A percentile compares a stretch with the other conserved stretches of the same genome.
Evolutionary conservation across 306 rosid species (phyloP).

Genomic region (Sechiopsis laciniata): DNA sequence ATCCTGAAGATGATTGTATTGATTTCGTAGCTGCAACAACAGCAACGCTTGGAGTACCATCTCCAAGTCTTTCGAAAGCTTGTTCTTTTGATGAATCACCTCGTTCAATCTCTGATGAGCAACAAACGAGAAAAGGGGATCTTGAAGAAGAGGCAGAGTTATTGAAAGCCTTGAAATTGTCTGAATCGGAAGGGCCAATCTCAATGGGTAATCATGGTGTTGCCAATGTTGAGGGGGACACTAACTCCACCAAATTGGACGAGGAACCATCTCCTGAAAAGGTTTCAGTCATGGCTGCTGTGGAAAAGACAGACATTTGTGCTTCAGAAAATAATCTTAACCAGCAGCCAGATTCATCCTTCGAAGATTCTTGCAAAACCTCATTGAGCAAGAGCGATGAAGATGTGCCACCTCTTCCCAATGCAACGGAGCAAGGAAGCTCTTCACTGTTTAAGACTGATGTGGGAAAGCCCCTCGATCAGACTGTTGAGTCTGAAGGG

Average conservation of each 20-base stretch:
- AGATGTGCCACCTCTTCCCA: slow-evolving; percentile 33
- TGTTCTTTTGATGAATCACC: slow-evolving; percentile 78
- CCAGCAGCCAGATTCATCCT: slow-evolving; percentile 34
- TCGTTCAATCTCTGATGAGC: slow-evolving; percentile 43
- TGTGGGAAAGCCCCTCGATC: slow-evolving; percentile 31
- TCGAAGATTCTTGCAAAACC: slow-evolving; percentile 35
- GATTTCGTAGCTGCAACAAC: slow-evolving; percentile 99
- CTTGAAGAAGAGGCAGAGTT: slow-evolving; percentile 84
- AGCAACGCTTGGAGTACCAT: slow-evolving; percentile 93
- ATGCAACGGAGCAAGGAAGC: slow-evolving; percentile 31
- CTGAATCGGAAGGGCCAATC: slow-evolving; percentile 39
- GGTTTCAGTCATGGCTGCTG: slow-evolving; percentile 34
- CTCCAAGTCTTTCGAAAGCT: slow-evolving; percentile 75
- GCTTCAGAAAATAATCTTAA: slow-evolving; percentile 32
- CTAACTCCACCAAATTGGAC: slow-evolving; percentile 29
- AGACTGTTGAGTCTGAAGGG: slow-evolving; percentile 32
- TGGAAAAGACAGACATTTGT: slow-evolving; percentile 38
- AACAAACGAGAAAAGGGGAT: slow-evolving; percentile 62
- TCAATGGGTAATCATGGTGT: slow-evolving; percentile 37
- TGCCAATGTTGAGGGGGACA: slow-evolving; percentile 27
- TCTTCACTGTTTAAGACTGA: slow-evolving; percentile 33
- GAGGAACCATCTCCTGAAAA: slow-evolving; percentile 26
- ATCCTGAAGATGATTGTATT: slow-evolving; percentile 71
- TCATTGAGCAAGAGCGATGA: slow-evolving; percentile 29
- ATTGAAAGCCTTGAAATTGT: slow-evolving; percentile 59